A percentile compares a stretch with the other conserved stretches of the same genome.
Evolutionary conservation across 441 rosid species (phyloP).

Genomic region (Raphanus hybrid): DNA sequence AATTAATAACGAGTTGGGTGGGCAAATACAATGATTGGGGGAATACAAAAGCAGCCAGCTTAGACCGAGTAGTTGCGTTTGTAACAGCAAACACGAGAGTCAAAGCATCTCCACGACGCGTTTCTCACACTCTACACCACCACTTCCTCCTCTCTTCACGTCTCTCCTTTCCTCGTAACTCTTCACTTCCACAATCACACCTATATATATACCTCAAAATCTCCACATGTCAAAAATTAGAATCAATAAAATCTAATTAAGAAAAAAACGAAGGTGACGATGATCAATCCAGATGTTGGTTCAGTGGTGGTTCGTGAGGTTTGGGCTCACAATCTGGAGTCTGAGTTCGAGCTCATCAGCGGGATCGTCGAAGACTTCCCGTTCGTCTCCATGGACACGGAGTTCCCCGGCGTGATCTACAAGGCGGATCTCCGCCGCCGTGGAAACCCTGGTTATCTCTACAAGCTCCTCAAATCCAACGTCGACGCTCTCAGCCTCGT

Average conservation of each 20-base stretch:
- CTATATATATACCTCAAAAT: background rate
- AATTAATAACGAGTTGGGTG: background rate
- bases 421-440: constrained; percentile 40
- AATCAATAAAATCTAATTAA: background rate
- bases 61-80: constrained; percentile 34
- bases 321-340: constrained; percentile 70
- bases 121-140: constrained; percentile 21
- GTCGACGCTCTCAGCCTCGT: constrained; percentile 76
- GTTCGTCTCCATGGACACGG: constrained; percentile 87
- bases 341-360: constrained; percentile 69
- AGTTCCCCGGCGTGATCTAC: constrained; percentile 77
- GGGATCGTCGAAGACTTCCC: constrained; percentile 62
- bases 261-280: background rate
- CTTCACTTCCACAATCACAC: background rate
- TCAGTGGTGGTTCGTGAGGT: constrained; percentile 62
- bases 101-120: constrained; percentile 37
- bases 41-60: constrained; percentile 6
- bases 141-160: constrained; percentile 9
- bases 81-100: constrained; percentile 12
- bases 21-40: constrained; percentile 13
- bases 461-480: constrained; percentile 75
- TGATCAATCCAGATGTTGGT: constrained; percentile 36
- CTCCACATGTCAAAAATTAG: background rate
- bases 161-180: constrained; percentile 4
- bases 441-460: constrained; percentile 61